Conservation (phyloP, 2,329 filamentous ascomycete genomes). For the Scytalidium lignicola region DNA sequence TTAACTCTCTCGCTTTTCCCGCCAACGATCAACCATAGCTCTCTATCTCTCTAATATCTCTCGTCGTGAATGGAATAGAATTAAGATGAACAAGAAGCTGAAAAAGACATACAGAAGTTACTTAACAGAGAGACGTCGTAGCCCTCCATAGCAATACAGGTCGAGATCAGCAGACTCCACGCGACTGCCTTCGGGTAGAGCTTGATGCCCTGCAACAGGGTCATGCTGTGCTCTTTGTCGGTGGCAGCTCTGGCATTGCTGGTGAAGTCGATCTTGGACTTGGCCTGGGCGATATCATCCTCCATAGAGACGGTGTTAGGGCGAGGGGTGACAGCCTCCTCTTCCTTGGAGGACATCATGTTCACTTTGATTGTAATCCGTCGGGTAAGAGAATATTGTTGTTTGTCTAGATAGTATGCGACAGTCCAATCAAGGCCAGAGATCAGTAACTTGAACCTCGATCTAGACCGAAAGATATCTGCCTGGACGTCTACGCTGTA, state of each 20-base stretch:
- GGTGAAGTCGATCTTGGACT: slow-evolving; percentile 13
- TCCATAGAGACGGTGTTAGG: background rate
- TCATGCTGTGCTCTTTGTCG: slow-evolving; percentile 62
- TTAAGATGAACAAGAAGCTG: slow-evolving; percentile 19
- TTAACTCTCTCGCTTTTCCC: no score
- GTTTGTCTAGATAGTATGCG: no score
- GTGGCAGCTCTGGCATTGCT: slow-evolving; percentile 42
- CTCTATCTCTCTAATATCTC: slow-evolving; percentile 1
- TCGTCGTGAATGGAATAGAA: slow-evolving; percentile 16
- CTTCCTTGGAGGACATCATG: background rate
- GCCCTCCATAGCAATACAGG: slow-evolving; percentile 87
- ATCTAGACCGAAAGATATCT: background rate
- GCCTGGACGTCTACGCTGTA: background rate
- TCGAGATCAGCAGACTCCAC: slow-evolving; percentile 82
- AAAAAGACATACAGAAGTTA: slow-evolving; percentile 21
- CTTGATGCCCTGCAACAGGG: slow-evolving; percentile 65
- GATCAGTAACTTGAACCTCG: no score
- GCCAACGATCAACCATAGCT: no score
- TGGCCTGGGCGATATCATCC: background rate
- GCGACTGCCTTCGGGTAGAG: slow-evolving; percentile 79
- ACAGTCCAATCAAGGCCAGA: no score
- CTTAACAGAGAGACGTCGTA: slow-evolving; percentile 58
- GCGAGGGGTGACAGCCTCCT: background rate
- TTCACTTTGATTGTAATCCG: no score
- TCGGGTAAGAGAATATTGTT: no score